Base-by-base conservation (phyloP, 345 rosid genomes). In the Punica granatum region DNA sequence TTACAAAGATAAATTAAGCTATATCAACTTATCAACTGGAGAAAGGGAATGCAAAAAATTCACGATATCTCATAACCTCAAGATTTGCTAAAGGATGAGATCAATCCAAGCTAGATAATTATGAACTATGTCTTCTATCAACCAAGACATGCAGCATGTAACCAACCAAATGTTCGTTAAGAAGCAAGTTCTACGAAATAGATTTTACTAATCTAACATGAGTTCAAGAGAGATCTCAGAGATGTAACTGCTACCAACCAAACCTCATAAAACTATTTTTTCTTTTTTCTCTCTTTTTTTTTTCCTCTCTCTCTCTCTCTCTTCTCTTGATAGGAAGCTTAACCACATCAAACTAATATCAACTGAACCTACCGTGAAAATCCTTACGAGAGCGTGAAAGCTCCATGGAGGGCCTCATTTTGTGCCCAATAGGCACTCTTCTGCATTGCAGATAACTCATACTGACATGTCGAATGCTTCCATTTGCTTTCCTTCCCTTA, bases 331-430 rank as follows among this genome's bases (percentile, higher is more conserved):
- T 30, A 56, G 12, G 34, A 56, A 13, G 33, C 61, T 34, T 26
- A 26, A 61, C 15, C 18, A 32, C 30, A 69, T 18, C 1, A 33
- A 60, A 25, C 25, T 30, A 60, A 44, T 37, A 15, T 60, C 19
- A 28, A 59, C 58, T 12, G 25, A 33, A 34, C 69, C 59, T 39
- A 65, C 74, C 59, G 10, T 65, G 74, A 60, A 59, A 60, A 65
- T 60, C 42, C 69, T 58, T 54, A 43, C 69, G 44, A 16, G 74
- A 65, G 10, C 23, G 56, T 41, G 48, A 58, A 30, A 65, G 64
- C 37, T 37, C 69, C 19, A 71, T 23, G 41, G 51, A 19, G 23
- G 58, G 41, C 58, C 64, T 59, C 33, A 63, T 64, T 36, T 48
- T 66, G 32, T 64, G 67, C 67, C 37, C 7, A 64, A 6, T 26